Evolutionary conservation across 2,329 filamentous ascomycete species (phyloP), one percentile per base, ranked within the genome.

Genomic region (Cladosporium sphaerospermum): DNA sequence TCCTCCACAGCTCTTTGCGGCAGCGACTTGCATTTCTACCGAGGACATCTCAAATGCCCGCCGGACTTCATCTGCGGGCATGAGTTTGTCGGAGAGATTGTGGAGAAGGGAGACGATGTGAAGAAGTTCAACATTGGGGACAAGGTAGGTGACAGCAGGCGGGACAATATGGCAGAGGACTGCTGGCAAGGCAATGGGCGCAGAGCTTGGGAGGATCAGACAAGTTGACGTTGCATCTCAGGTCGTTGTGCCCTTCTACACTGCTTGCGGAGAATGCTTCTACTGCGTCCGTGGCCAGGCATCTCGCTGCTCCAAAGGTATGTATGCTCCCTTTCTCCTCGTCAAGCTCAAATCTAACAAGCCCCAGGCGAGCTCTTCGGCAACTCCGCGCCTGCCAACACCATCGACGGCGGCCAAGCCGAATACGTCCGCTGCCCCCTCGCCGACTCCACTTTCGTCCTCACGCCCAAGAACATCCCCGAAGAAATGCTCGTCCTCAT

Each of bases 21-120:
- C 67, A 92, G 87, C 64, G 90, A 96, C 66, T 77, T 96, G 36
- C 91, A 96, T 70, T 83, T 89, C 51, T 96, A 85, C 72, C 86
- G 90, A 43, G 91, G 91, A 34, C 85, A 89, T 62, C 83, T 95
- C 65, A 78, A 82, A 19, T 85, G 83, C 6, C 76, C 71, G 1
- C 81, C 85, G 0, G 80, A 75, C 33, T 84, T 83, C 63, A 80
- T 85, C 54, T 66, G 62, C 81, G 86, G 88, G 54, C 91, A 96
- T 67, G 91, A 96, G 66, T 95, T 95, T 65, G 89, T 88, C 2
- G 91, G 91, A 4, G 79, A 77, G 19, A 81, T 95, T 9, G 78
- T 84, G 33, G 81, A 86, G 57, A 73, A 78, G 42, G 90, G 90
- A 0, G 73, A 78, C 13, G 77, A 73, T 2, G 88, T 96, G 43